These are phyloP conservation scores for Entomortierella chlamydospora DNA, from an alignment of 192 early-diverging fungal genomes.

Conservation along the genomic window DNA sequence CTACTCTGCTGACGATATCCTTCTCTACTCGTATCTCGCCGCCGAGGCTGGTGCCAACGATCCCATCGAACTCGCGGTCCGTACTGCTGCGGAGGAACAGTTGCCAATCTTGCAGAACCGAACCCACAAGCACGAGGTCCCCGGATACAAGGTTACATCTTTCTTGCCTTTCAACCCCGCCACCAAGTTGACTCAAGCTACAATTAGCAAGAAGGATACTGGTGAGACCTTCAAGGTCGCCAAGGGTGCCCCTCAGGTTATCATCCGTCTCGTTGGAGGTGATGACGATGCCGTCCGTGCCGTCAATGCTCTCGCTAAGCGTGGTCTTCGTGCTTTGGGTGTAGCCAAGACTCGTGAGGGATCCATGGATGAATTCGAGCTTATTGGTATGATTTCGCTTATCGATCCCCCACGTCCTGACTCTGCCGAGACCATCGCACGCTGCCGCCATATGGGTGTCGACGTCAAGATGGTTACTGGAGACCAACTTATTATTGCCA, in stretches of 20 bases:
- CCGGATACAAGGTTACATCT: slow-evolving; percentile 92
- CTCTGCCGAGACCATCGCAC: slow-evolving; percentile 86
- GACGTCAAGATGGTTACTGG: slow-evolving; percentile 98
- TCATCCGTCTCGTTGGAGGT: slow-evolving; percentile 84
- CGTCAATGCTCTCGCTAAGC: slow-evolving; percentile 84
- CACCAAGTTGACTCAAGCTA: slow-evolving; percentile 93
- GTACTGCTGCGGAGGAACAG: slow-evolving; percentile 79
- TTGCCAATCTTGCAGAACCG: slow-evolving; percentile 73
- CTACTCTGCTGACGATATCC: slow-evolving; percentile 80
- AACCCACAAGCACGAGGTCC: slow-evolving; percentile 67
- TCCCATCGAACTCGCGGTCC: slow-evolving; percentile 91
- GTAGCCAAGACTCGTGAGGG: slow-evolving; percentile 83
- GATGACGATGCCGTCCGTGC: slow-evolving; percentile 85
- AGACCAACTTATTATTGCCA: slow-evolving; percentile 95
- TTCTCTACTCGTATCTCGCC: slow-evolving; percentile 84
- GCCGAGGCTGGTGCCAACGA: slow-evolving; percentile 94
- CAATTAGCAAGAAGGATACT: slow-evolving; percentile 80
- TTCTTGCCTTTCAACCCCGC: slow-evolving; percentile 97
- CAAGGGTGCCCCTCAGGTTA: slow-evolving; percentile 96
- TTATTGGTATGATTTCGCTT: slow-evolving; percentile 93
- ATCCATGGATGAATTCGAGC: slow-evolving; percentile 75
- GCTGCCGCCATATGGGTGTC: slow-evolving; percentile 89
- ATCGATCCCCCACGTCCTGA: slow-evolving; percentile 93
- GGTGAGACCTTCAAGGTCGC: slow-evolving; percentile 87
- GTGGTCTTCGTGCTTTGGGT: slow-evolving; percentile 91